Base-by-base conservation (phyloP, 1,139 yeast species). In the Debaryomyces sp. region DNA sequence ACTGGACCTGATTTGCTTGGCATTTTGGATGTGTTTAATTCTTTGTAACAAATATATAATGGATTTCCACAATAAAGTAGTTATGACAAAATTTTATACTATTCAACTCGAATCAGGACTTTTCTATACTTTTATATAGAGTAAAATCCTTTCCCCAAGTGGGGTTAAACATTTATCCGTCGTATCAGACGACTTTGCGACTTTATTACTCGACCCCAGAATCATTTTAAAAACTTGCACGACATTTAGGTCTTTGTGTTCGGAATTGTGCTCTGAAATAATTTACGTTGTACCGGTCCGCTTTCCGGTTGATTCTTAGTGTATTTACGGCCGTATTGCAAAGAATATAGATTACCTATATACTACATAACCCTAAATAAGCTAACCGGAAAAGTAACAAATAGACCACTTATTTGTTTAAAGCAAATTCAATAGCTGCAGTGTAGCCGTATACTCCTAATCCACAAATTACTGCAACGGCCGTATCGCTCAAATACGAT, bases 401-500 rank as follows among this genome's bases (percentile, higher is more conserved):
- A 5, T 18, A 18, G 6, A 35, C 3, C 9, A 6, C 6, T 40
- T 36, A 43, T 10, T 46, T 27, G 22, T 46, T 43, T 33, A 46
- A 46, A 9, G 80, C 81, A 58, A 71, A 77, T 49, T 74, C 80
- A 39, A 76, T 66, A 23, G 80, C 73, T 9, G 80, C 77, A 44
- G 77, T 75, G 58, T 77, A 77, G 7, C 81, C 81, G 52, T 74
- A 75, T 22, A 75, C 73, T 9, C 81, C 81, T 55, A 77, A 64
- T 0, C 81, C 81, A 46, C 76, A 70, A 35, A 77, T 70, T 1
- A 76, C 79, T 3, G 77, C 81, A 46, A 75, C 67, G 1, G 81
- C 81, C 52, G 71, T 75, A 54, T 77, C 81, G 55, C 77, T 73
- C 36, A 77, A 64, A 57, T 71, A 77, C 47, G 77, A 72, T 52